phyloP scores from a whole-genome alignment of 257 asterid species.

The Solanum pennellii region DNA sequence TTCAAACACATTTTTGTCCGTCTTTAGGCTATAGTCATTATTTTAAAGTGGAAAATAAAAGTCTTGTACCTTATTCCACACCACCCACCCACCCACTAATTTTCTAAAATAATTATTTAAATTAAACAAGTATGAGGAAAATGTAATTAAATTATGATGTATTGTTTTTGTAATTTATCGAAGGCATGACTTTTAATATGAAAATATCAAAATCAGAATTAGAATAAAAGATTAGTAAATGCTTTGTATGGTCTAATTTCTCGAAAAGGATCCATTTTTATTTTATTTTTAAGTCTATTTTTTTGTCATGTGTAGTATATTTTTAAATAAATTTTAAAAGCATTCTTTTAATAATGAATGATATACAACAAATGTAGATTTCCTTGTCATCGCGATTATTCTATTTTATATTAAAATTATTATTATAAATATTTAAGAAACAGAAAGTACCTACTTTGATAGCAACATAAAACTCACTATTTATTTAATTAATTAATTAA shows the following conservation, averaged over 20 bases:
- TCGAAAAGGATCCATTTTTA: not conserved
- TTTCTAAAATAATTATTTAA: not conserved
- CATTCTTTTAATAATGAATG: not conserved
- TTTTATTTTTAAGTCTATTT: not conserved
- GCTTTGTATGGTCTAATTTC: not conserved
- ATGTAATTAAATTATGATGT: too few relatives aligned
- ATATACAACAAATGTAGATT: not conserved
- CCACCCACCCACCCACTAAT: too few relatives aligned
- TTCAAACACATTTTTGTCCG: not conserved
- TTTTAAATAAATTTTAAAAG: not conserved
- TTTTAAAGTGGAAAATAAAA: not conserved
- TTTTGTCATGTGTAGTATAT: not conserved
- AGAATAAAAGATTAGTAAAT: not conserved
- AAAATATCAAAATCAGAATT: not conserved
- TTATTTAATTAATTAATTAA: not conserved
- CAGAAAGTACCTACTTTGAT: not conserved
- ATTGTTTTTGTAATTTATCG: accelerated
- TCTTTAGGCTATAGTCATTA: not conserved
- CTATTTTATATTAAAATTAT: not conserved
- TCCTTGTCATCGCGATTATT: not conserved
- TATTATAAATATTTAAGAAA: not conserved
- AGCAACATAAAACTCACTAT: not conserved
- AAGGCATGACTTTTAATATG: accelerated
- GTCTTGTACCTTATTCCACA: not conserved
- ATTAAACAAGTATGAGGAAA: too few relatives aligned